Base-by-base conservation (phyloP, 108 stramenopile genomes). In the Nitzschia sp. region DNA sequence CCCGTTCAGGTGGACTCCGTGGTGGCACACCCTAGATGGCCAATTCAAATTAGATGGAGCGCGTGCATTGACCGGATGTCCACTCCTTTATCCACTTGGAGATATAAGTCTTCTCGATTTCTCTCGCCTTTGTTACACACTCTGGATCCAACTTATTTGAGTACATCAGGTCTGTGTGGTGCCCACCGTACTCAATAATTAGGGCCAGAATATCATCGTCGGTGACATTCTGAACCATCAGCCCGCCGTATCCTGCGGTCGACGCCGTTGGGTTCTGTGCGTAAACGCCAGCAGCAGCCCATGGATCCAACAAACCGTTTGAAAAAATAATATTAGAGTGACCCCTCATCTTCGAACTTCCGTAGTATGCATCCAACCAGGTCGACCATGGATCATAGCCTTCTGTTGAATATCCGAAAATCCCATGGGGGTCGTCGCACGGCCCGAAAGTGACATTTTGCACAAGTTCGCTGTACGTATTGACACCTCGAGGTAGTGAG, bases 161-260 rank as follows among this genome's bases (percentile, higher is more conserved):
- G 67, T 86, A 94, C 88, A 94, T 90, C 17, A 95, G 76, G 68
- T 97, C 96, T 26, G 90, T 71, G 59, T 97, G 96, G 62, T 97
- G 96, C 0, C 88, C 94, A 33, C 90, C 96, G 26, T 77, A 60
- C 1, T 90, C 85, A 34, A 96, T 77, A 18, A 90, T 58, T 11
- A 95, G 32, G 8, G 93, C 87, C 9, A 78, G 54, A 15, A 92
- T 65, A 48, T 70, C 74, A 27, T 53, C 45, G 49, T 78, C 45
- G 25, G 58, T 74, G 13, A 82, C 54, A 19, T 84, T 70, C 46
- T 82, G 81, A 0, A 82, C 62, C n/a, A 63, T 17, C 21, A 17
- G 5, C 4, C 21, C 21, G 4, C 19, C 13, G 8, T 8, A 42
- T 42, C 38, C 15, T 4, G n/a, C 45, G 26, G 36, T 17, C 2